Evolutionary conservation across 2,329 filamentous ascomycete genomes (phyloP), one percentile per base, ranked within the genome.

Genomic region (Emergomyces orientalis): DNA sequence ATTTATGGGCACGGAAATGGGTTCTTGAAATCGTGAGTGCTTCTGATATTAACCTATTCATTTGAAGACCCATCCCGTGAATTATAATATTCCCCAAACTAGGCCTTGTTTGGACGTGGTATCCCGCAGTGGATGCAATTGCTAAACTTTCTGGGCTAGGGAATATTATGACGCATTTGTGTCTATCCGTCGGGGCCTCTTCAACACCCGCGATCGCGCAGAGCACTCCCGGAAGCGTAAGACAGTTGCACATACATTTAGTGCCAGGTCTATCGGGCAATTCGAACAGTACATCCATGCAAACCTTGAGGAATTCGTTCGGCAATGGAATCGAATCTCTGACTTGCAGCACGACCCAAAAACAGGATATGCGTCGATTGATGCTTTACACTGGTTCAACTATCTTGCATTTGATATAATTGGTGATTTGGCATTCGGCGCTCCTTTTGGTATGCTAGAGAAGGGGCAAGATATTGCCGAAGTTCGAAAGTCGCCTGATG

Each of bases 141-240:
- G 27, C 56, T 64, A 41, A 62, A 22, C n/a, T 9, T 2, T 13
- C 34, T 22, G 13, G 22, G 8, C 11, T 63, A 91, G 88, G 51
- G 87, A 93, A 2, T 96, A 92, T 77, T 96, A 96, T 70, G 90
- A 96, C 70, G 89, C 90, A 59, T 96, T 96, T 69, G 91, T 96
- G 62, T 92, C 89, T 14, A 95, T 96, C 71, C 84, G 84, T 59
- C 85, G 90, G 14, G 91, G 91, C 25, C 81, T 97, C 14, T 97
- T 96, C 84, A 96, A 95, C 75, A 96, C 91, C 0, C 83, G 92
- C 39, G 86, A 92, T 76, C 84, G 92, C 58, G 80, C 80, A 0
- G 90, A 96, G 71, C 91, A 97, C 74, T 87, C 88, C 0, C 86
- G 91, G 66, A 97, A 96, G 82, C 85, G 91, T 70, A 96, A 96